Percentiles rank a stretch among this genome's conserved stretches.
Conservation (phyloP, 305 asterid genomes). For the Fraxinus velutina region DNA sequence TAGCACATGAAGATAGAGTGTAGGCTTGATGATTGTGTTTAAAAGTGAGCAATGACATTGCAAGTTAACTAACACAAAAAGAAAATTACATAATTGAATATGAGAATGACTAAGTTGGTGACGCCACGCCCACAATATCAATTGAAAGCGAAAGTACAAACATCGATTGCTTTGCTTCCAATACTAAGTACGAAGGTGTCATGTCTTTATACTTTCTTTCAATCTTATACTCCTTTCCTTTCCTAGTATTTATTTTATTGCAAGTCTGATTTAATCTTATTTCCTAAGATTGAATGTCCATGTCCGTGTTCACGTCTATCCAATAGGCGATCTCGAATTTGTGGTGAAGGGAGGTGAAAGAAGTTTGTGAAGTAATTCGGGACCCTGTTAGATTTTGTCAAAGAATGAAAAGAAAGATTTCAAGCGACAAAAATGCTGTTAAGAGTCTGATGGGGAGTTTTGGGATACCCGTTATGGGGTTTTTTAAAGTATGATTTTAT, state of each 20-base stretch:
- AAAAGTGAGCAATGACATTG: background rate
- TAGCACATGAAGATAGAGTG: background rate
- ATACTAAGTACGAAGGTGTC: slow-evolving; percentile 21
- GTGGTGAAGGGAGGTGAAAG: background rate
- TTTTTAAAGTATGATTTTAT: background rate
- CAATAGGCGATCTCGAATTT: background rate
- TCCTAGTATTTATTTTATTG: background rate
- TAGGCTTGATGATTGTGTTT: slow-evolving; percentile 1
- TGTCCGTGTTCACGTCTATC: background rate
- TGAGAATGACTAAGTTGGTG: background rate
- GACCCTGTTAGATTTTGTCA: background rate
- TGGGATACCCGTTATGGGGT: background rate
- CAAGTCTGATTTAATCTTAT: background rate
- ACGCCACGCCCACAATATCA: background rate
- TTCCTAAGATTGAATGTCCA: background rate
- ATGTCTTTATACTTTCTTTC: background rate
- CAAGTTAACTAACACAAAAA: background rate
- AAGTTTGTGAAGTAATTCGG: background rate
- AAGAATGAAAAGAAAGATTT: background rate
- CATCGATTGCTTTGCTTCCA: slow-evolving; percentile 31
- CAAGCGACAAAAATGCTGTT: background rate
- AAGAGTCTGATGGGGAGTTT: background rate
- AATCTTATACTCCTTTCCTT: background rate
- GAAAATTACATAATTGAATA: background rate
- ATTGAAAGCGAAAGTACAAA: background rate